phyloP scores from a whole-genome alignment of 108 stramenopile species.

The Aurantiochytrium sp. region DNA sequence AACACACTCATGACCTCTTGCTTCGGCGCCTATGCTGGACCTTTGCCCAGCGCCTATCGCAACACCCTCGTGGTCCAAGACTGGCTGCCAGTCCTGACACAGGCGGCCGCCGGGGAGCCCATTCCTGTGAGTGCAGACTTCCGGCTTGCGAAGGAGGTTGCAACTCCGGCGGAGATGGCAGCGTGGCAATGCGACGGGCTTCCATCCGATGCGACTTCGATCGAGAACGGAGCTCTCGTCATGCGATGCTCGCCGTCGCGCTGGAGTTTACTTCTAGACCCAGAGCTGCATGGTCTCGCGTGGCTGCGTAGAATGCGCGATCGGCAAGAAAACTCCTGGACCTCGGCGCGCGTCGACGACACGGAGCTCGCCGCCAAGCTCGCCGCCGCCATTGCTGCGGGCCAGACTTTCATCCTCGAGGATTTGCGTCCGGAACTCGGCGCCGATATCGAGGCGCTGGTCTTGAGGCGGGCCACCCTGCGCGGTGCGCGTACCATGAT shows the following conservation, averaged over 20 bases:
- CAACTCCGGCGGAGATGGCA: conserved; percentile 61
- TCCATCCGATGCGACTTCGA: conserved; percentile 56
- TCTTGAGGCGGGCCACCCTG: conserved; percentile 71
- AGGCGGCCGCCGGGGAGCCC: conserved; percentile 26
- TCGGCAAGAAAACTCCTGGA: conserved; percentile 45
- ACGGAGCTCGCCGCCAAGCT: conserved; percentile 65
- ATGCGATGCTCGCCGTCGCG: background rate
- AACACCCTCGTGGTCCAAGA: conserved; percentile 56
- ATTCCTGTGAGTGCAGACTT: conserved; percentile 44
- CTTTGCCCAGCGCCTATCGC: conserved; percentile 71
- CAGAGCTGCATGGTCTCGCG: conserved; percentile 70
- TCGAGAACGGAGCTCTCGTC: conserved; percentile 65
- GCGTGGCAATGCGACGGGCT: conserved; percentile 62
- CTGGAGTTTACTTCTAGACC: conserved; percentile 78
- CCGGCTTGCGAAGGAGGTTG: conserved; percentile 48
- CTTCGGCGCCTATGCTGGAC: conserved; percentile 70
- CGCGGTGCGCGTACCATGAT: conserved; percentile 61
- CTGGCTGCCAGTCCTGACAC: conserved; percentile 61
- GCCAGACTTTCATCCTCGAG: conserved; percentile 67
- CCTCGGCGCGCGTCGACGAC: conserved; percentile 66
- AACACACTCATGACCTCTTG: conserved; percentile 69
- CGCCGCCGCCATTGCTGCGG: conserved; percentile 64
- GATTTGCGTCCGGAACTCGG: conserved; percentile 69
- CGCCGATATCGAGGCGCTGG: conserved; percentile 69
- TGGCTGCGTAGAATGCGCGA: conserved; percentile 60